phyloP scores from a whole-genome alignment of 805 yeast species.

The Dipodascopsis tothii region DNA sequence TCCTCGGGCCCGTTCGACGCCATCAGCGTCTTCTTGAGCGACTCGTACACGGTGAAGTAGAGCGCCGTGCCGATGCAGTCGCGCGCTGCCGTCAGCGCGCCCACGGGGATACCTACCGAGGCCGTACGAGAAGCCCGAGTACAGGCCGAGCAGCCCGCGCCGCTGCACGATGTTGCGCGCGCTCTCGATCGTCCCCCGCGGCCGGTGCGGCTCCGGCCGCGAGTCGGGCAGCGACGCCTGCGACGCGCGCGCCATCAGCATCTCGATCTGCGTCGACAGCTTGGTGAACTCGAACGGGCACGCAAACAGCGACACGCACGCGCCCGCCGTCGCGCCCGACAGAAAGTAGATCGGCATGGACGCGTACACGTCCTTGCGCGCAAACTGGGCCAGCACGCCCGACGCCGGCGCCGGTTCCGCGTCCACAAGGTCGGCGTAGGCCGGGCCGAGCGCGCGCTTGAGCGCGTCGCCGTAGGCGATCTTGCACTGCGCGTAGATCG shows the following conservation, averaged over 20 bases:
- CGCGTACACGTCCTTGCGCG: not conserved
- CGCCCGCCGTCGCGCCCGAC: conserved; percentile 65
- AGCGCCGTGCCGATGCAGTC: conserved; percentile 67
- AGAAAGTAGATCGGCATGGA: conserved; percentile 23
- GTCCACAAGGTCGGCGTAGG: conserved; percentile 2
- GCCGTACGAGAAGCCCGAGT: conserved; percentile 67
- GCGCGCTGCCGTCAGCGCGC: conserved; percentile 33
- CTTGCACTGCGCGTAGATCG: conserved; percentile 51
- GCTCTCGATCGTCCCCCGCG: conserved; percentile 37
- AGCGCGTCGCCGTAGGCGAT: conserved; percentile 31
- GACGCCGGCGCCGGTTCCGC: not conserved
- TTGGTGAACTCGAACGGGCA: conserved; percentile 85
- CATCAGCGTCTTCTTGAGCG: conserved; percentile 42
- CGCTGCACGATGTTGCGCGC: conserved; percentile 48
- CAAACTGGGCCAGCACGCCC: not conserved
- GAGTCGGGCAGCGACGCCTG: conserved; percentile 30
- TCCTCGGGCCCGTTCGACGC: conserved; percentile 25
- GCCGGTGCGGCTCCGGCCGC: conserved; percentile 27
- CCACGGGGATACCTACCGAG: conserved; percentile 26
- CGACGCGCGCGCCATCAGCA: conserved; percentile 33
- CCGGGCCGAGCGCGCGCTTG: conserved; percentile 6
- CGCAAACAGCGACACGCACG: conserved; percentile 53
- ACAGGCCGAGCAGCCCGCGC: conserved; percentile 59
- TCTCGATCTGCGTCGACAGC: conserved; percentile 64
- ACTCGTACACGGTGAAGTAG: conserved; percentile 69